Base-by-base conservation (phyloP, 345 rosid genomes). In the Murraya koenigii region DNA sequence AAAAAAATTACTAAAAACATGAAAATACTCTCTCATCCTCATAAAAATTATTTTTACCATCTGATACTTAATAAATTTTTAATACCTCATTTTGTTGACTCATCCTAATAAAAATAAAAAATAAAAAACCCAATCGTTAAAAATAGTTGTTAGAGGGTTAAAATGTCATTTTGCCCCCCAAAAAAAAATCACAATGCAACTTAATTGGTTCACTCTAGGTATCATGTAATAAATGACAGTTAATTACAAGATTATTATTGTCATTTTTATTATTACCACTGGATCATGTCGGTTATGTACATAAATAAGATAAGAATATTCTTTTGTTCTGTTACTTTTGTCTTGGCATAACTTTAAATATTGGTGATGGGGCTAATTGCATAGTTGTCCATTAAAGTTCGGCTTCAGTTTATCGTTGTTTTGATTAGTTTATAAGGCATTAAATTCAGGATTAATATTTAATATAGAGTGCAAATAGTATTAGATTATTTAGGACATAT, bases 301-400 rank as follows among this genome's bases (percentile, higher is more conserved):
- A 55, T 36, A 25, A 75, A 52, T 14, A 75, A 65, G 32, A 30
- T 76, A 41, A 56, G 77, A 55, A 76, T 80, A 80, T 80, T 80
- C 69, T 23, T 56, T 70, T 55, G 77, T 65, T 41, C 55, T 38
- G 52, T 70, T 36, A 61, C 61, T 47, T 63, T 63, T 71, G 77
- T 74, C 75, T 19, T 26, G 52, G 30, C 61, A 62, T 41, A 1
- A 71, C 72, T 66, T 80, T 38, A 44, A 30, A 38, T 13, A 7
- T 39, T 13, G 9, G 9, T 9, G 9, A 20, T 19, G 20, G 28
- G 19, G 30, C 32, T 63, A n/a, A 47, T 63, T 35, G 67, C 55
- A 60, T 17, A 25, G 38, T 60, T 38, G 67, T 73, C 41, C 10
- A 74, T 41, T 41, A 61, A 47, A 75, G 49, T 14, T 13, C 28